Percentiles rank a stretch among this genome's conserved stretches.
Conservation (phyloP, 164 flowering plant genomes). For the Aristolochia fimbriata region DNA sequence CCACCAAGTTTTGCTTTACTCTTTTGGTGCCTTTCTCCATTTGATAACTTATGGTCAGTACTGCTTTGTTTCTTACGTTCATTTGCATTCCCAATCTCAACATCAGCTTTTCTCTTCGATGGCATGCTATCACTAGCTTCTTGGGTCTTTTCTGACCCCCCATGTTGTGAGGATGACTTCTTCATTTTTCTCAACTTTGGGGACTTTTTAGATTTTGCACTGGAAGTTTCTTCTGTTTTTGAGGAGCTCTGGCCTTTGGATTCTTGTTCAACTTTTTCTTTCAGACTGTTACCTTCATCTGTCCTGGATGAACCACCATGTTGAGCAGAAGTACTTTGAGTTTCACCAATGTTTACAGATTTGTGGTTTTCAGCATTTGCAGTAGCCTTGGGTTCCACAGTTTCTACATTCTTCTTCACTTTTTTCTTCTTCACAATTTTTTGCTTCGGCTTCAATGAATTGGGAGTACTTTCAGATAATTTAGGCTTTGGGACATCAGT, state of each 20-base stretch:
- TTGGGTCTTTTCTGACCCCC: background rate
- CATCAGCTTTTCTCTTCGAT: slow-evolving; percentile 3
- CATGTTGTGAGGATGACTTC: background rate
- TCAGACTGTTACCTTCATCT: background rate
- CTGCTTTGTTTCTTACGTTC: slow-evolving; percentile 5
- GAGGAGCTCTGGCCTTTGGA: slow-evolving; percentile 6
- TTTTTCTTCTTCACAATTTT: slow-evolving; percentile 21
- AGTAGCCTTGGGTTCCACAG: no score
- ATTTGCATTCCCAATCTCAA: slow-evolving; percentile 6
- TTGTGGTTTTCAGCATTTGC: no score
- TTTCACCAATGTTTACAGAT: no score
- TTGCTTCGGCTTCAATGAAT: slow-evolving; percentile 24
- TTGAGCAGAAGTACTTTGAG: no score
- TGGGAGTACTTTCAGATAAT: slow-evolving; percentile 11
- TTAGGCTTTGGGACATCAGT: slow-evolving; percentile 2
- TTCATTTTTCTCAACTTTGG: background rate
- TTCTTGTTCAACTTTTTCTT: slow-evolving; percentile 7
- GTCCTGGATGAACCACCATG: no score
- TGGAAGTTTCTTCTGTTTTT: no score
- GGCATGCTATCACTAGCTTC: no score
- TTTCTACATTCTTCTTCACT: no score
- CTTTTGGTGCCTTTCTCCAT: slow-evolving; percentile 8
- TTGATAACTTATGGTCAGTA: slow-evolving; percentile 1
- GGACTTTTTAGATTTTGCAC: background rate
- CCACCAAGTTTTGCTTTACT: slow-evolving; percentile 14